phyloP scores from a whole-genome alignment of 495 filamentous ascomycete species.

The Rusavskia elegans region DNA sequence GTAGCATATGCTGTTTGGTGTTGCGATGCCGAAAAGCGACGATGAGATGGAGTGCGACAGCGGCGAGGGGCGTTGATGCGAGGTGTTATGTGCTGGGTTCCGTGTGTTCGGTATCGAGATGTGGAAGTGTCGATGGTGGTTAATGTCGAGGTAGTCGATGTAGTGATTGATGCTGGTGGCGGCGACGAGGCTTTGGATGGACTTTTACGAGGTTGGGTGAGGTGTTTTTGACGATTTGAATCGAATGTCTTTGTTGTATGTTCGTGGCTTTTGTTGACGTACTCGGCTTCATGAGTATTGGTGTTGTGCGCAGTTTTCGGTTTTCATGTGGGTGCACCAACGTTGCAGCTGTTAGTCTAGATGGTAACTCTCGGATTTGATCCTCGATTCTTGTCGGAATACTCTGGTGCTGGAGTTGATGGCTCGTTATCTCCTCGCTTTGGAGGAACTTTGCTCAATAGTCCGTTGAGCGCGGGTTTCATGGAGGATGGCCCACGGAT shows the following conservation, averaged over 20 bases:
- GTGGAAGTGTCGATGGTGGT: too few relatives aligned
- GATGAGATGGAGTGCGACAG: not conserved
- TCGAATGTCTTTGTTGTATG: not conserved
- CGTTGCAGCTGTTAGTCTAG: conserved; percentile 8
- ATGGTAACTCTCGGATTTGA: conserved; percentile 13
- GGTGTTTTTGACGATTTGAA: not conserved
- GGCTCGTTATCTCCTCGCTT: conserved; percentile 25
- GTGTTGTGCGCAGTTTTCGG: conserved; percentile 10
- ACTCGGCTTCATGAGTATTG: conserved; percentile 9
- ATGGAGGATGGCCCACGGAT: conserved; percentile 12
- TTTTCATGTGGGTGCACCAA: conserved; percentile 15
- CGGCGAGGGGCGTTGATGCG: too few relatives aligned
- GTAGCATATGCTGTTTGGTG: not conserved
- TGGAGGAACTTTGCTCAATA: conserved; percentile 27
- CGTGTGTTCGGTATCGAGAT: too few relatives aligned
- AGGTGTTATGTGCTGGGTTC: too few relatives aligned
- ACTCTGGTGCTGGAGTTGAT: conserved; percentile 17
- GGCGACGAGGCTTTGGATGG: too few relatives aligned
- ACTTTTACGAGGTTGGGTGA: not conserved
- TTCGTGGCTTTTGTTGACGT: not conserved
- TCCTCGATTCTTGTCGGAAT: conserved; percentile 15
- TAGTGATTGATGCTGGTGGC: too few relatives aligned
- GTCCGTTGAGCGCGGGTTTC: conserved; percentile 20
- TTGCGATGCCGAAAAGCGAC: too few relatives aligned
- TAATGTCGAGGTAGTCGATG: too few relatives aligned